These are phyloP conservation scores for Ajuga chamaepitys DNA, from an alignment of 257 asterid species.

Conservation along the genomic window DNA sequence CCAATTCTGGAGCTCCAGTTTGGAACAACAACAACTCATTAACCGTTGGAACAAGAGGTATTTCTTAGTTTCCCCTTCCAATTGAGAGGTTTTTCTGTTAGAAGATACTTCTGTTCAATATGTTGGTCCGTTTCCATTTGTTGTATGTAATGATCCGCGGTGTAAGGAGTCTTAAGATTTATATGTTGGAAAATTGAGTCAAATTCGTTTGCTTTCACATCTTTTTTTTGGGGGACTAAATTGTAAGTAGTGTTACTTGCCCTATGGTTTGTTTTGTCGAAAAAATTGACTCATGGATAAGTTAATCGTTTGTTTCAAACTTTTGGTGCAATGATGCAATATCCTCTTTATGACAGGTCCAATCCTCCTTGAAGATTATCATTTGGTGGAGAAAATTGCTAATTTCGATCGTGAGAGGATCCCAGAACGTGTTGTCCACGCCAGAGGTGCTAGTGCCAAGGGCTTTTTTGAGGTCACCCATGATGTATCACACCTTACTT, in stretches of 20 bases:
- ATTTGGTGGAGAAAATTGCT: slow-evolving; percentile 74
- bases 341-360: slow-evolving; percentile 41
- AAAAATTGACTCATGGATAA: not conserved
- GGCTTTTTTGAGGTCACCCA: slow-evolving; percentile 93
- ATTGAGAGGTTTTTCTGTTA: not conserved
- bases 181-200: not conserved
- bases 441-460: slow-evolving; percentile 94
- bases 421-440: slow-evolving; percentile 92
- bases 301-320: not conserved
- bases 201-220: not conserved
- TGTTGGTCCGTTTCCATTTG: not conserved
- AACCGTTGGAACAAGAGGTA: slow-evolving; percentile 72
- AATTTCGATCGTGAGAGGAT: slow-evolving; percentile 80
- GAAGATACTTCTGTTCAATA: not conserved
- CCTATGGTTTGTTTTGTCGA: not conserved
- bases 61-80: not conserved
- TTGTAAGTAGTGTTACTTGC: not conserved
- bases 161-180: not conserved
- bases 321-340: slow-evolving; percentile 8
- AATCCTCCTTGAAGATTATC: slow-evolving; percentile 81
- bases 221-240: not conserved
- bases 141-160: not conserved
- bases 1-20: slow-evolving; percentile 81
- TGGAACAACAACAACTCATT: slow-evolving; percentile 70
- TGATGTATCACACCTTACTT: slow-evolving; percentile 63